Evolutionary conservation across 2,329 filamentous ascomycete genomes (phyloP).

Genomic region (Colletotrichum somersetense): DNA sequence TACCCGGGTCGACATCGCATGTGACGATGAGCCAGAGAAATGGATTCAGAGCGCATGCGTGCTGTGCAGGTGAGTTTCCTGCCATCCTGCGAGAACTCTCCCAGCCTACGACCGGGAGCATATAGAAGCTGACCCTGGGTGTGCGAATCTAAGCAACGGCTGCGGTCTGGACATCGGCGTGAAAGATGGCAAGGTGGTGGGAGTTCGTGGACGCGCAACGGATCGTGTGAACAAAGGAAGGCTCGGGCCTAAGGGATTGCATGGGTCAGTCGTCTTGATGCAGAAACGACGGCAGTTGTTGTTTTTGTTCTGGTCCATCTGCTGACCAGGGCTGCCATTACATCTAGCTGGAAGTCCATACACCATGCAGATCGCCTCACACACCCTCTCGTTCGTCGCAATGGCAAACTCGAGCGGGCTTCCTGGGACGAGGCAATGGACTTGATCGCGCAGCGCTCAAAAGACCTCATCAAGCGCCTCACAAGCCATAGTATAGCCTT

Average conservation of each 20-base stretch:
- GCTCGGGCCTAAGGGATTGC: conserved; percentile 28
- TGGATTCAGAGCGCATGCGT: conserved; percentile 56
- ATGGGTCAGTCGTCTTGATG: no score
- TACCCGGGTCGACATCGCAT: conserved; percentile 47
- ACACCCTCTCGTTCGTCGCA: no score
- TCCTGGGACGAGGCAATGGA: no score
- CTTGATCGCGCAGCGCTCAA: no score
- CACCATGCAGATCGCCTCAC: no score
- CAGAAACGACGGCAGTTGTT: no score
- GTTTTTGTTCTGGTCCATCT: no score
- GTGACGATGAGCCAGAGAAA: conserved; percentile 51
- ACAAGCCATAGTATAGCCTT: no score
- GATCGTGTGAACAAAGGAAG: conserved; percentile 53
- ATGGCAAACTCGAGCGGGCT: no score
- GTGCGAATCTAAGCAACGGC: conserved; percentile 48
- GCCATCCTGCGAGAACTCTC: neutral
- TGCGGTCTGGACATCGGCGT: conserved; percentile 53
- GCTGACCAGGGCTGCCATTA: no score
- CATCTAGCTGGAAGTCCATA: no score
- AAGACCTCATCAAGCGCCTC: no score
- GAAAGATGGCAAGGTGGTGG: conserved; percentile 52
- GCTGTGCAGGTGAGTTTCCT: conserved; percentile 44
- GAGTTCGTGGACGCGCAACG: conserved; percentile 50
- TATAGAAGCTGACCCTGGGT: neutral
- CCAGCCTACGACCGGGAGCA: neutral